Evolutionary conservation across 305 asterid species (phyloP).

Genomic region (Solanum chacoense): DNA sequence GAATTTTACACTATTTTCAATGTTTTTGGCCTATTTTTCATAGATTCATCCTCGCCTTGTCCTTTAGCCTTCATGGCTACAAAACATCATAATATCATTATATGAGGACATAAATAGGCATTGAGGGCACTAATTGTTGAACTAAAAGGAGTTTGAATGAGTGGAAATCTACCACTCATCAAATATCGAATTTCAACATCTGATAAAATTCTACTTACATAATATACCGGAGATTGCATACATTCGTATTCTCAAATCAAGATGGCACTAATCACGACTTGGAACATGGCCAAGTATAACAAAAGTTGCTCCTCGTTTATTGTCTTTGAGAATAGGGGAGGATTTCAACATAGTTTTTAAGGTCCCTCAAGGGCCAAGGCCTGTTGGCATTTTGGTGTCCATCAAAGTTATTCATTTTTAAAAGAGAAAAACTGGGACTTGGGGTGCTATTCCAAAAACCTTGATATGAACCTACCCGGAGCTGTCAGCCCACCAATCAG

Average conservation of each 20-base stretch:
- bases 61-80: background rate
- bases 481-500: background rate
- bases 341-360: background rate
- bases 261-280: background rate
- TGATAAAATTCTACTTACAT: background rate
- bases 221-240: background rate
- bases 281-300: background rate
- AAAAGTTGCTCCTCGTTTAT: background rate
- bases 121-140: background rate
- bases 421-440: background rate
- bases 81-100: background rate
- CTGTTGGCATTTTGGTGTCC: background rate
- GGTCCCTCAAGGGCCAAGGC: background rate
- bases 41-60: background rate
- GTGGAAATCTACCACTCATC: background rate
- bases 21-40: background rate
- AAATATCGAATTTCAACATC: background rate
- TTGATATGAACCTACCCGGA: background rate
- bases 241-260: background rate
- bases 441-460: background rate
- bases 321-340: background rate
- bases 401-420: background rate
- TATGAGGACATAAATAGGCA: background rate
- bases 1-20: background rate
- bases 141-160: background rate